Conservation (phyloP, 2,329 filamentous ascomycete genomes). For the Apiospora aurea region DNA sequence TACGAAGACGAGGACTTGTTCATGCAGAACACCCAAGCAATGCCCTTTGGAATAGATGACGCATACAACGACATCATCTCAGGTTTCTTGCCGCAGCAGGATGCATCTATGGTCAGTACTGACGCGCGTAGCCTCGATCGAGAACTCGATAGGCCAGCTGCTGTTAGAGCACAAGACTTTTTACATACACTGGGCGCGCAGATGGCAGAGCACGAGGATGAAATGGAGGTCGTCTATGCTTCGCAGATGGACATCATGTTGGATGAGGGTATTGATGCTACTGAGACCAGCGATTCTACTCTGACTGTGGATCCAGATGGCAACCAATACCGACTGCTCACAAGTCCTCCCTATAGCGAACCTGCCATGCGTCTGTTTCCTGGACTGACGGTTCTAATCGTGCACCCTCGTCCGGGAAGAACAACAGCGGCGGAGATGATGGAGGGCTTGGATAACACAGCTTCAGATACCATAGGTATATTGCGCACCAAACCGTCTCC, state of each 20-base stretch:
- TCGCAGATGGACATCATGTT: conserved; percentile 18
- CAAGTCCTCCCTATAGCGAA: conserved; percentile 31
- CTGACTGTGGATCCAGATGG: conserved; percentile 23
- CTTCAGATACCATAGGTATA: background rate
- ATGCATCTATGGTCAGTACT: background rate
- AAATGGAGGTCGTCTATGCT: background rate
- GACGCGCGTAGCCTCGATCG: background rate
- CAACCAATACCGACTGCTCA: conserved; percentile 26
- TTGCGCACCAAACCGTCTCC: background rate
- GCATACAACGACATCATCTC: background rate
- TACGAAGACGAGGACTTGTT: conserved; percentile 26
- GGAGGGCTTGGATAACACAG: conserved; percentile 22
- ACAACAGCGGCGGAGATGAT: conserved; percentile 35
- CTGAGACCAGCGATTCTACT: background rate
- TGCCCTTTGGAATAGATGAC: background rate
- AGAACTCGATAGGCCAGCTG: conserved; percentile 2
- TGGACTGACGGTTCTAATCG: conserved; percentile 31
- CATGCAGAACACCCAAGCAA: background rate
- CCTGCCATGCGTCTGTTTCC: conserved; percentile 33
- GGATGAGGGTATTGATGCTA: background rate
- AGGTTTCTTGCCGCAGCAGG: background rate
- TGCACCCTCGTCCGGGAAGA: conserved; percentile 31
- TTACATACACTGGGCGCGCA: conserved; percentile 19
- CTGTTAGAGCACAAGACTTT: conserved; percentile 25
- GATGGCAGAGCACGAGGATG: conserved; percentile 4